Base-by-base conservation (phyloP, 331 rosid species). In the Quercus tomentella region DNA sequence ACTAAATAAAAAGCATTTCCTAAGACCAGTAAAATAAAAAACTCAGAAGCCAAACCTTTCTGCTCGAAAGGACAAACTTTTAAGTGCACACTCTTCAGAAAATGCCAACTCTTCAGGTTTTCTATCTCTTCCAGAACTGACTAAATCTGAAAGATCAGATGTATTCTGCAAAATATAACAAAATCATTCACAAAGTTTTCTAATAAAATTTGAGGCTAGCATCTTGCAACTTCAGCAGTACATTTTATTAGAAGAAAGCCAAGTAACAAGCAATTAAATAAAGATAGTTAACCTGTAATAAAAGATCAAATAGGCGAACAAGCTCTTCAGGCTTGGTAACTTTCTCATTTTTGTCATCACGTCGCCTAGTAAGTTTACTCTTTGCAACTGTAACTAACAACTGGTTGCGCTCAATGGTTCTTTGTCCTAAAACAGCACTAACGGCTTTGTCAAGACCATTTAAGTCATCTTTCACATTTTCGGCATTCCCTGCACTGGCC, bases 361-460 rank as follows among this genome's bases (percentile, higher is more conserved):
- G 92, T n/a, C 87, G 97, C 86, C 83, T 90, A 41, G 89, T 80
- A 71, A 95, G 96, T 87, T 93, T 93, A 82, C 98, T 88, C 80
- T 91, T 93, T 22, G 98, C 98, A 82, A 90, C 86, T 82, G 87
- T 90, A 77, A 95, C 97, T 88, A 95, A 79, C 78, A 95, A 82
- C 77, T 86, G 94, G 85, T 95, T 93, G 80, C 99, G 97, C 77
- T 93, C 99, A 79, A 93, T 90, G 74, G 98, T 95, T 86, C 98
- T 82, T 85, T 91, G 94, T 77, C 96, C 98, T 74, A 95, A 80
- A 49, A 95, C 90, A 57, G 97, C 99, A 88, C 96, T 83, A 72
- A 93, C 98, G 76, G 99, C 97, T 91, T 91, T 95, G 83, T 95
- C 98, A 45, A 95, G 98, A 75, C 99, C 99, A 87, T 92, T 88